Conservation (phyloP, 306 rosid species). For the Prunus persica region Prunus_persica_NCBIv2 NC_034015.1:21528501-21529000, state of each 20-base stretch:
- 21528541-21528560: constrained; percentile 66
- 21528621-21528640: constrained; percentile 57
- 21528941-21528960: constrained; percentile 14
- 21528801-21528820: constrained; percentile 33
- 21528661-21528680: constrained; percentile 59
- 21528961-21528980: constrained; percentile 19
- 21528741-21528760: constrained; percentile 63
- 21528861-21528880: constrained; percentile 49
- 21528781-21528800: constrained; percentile 32
- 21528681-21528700: constrained; percentile 43
- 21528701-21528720: constrained; percentile 55
- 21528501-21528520: constrained; percentile 37
- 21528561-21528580: constrained; percentile 71
- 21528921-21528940: constrained; percentile 41
- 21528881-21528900: constrained; percentile 7
- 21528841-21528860: constrained; percentile 64
- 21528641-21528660: constrained; percentile 45
- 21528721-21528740: constrained; percentile 67
- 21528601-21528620: constrained; percentile 44
- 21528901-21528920: constrained; percentile 59
- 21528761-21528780: constrained; percentile 51
- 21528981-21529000: constrained; percentile 22
- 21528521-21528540: constrained; percentile 40
- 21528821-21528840: constrained; percentile 59
- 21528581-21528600: constrained; percentile 53